A percentile compares a stretch with the other conserved stretches of the same genome.
Evolutionary conservation across 75 land plant species (phyloP).

Genomic region (Chamaecyparis obtusa): DNA sequence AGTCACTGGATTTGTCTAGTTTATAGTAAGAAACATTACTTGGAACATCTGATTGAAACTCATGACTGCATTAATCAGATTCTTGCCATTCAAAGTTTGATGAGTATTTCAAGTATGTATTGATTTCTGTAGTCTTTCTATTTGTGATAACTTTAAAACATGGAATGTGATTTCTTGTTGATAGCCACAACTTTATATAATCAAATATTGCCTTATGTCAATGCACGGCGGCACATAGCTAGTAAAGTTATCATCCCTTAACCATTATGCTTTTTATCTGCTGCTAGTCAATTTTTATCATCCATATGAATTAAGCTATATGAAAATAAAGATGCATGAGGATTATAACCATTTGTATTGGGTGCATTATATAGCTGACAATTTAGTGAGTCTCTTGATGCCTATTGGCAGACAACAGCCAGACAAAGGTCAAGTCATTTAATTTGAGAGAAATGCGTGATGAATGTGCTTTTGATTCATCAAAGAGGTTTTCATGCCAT

Average conservation of each 20-base stretch:
- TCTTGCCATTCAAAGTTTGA: background rate
- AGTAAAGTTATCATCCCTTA: background rate
- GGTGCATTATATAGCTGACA: background rate
- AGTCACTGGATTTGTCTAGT: background rate
- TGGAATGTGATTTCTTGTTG: background rate
- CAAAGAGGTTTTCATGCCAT: background rate
- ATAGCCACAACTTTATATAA: background rate
- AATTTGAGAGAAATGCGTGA: background rate
- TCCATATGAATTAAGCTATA: background rate
- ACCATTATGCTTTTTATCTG: background rate
- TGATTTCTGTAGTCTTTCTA: background rate
- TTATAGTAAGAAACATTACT: background rate
- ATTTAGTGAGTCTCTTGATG: background rate
- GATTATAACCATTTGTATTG: constrained; percentile 2
- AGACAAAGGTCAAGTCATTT: background rate
- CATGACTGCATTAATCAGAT: background rate
- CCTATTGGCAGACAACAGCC: background rate
- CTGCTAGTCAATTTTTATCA: background rate
- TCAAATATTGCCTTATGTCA: background rate
- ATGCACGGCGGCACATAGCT: background rate
- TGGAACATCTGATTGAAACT: background rate
- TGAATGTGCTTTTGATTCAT: background rate
- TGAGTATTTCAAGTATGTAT: background rate
- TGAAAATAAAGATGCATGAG: background rate
- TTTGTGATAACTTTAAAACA: background rate